phyloP scores from a whole-genome alignment of 805 yeast genomes.

The Cyberlindnera bimundalis region DNA sequence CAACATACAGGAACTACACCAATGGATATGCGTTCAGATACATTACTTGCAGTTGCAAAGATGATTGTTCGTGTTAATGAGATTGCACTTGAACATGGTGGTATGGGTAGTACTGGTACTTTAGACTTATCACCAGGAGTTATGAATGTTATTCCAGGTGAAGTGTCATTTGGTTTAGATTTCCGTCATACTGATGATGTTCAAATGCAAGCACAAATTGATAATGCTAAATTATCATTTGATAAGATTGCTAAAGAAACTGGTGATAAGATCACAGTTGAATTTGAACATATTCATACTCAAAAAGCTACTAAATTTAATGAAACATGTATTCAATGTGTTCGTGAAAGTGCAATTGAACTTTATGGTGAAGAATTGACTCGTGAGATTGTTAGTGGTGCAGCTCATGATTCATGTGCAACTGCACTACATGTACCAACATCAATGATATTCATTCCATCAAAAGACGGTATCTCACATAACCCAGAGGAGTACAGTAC shows the following conservation, averaged over 20 bases:
- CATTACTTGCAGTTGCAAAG: slow-evolving; percentile 53
- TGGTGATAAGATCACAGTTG: slow-evolving; percentile 34
- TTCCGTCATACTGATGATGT: slow-evolving; percentile 52
- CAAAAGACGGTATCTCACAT: slow-evolving; percentile 63
- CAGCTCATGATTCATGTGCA: slow-evolving; percentile 71
- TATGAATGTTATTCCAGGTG: slow-evolving; percentile 65
- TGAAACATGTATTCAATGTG: slow-evolving; percentile 47
- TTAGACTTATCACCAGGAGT: slow-evolving; percentile 55
- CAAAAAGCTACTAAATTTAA: slow-evolving; percentile 59
- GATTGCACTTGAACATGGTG: slow-evolving; percentile 48
- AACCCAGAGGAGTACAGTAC: slow-evolving; percentile 63
- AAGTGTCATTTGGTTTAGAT: slow-evolving; percentile 58
- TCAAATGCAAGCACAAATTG: slow-evolving; percentile 33
- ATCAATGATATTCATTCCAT: slow-evolving; percentile 71
- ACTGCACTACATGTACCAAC: slow-evolving; percentile 58
- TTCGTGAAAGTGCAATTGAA: slow-evolving; percentile 48
- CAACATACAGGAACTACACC: slow-evolving; percentile 79
- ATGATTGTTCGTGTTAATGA: slow-evolving; percentile 56
- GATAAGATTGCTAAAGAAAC: slow-evolving; percentile 32
- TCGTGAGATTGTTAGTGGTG: slow-evolving; percentile 57
- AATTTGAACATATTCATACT: slow-evolving; percentile 42
- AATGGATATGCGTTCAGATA: slow-evolving; percentile 55
- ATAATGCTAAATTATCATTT: slow-evolving; percentile 38
- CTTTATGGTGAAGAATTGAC: slow-evolving; percentile 43
- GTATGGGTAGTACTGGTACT: slow-evolving; percentile 58